phyloP scores from a whole-genome alignment of 208 protist species.

The Crithidia expoeki region DNA sequence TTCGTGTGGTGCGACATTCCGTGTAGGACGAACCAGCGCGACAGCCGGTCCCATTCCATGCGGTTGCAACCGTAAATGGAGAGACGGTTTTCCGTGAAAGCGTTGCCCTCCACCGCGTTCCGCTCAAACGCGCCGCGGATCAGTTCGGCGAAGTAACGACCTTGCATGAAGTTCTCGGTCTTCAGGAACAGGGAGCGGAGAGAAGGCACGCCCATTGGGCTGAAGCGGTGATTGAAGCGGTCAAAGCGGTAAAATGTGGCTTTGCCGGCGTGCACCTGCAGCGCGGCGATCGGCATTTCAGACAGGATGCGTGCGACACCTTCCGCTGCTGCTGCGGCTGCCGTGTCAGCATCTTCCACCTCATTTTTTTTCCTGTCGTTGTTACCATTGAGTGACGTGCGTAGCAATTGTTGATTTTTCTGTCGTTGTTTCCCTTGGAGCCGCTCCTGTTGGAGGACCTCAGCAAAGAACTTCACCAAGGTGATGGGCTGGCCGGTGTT shows the following conservation, averaged over 20 bases:
- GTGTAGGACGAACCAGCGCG: slow-evolving; percentile 86
- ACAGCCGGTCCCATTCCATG: slow-evolving; percentile 76
- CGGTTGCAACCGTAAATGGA: slow-evolving; percentile 78
- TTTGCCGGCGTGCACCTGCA: slow-evolving; percentile 85
- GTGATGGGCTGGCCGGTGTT: slow-evolving; percentile 44
- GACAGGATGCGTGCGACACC: slow-evolving; percentile 32
- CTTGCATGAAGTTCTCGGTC: slow-evolving; percentile 89
- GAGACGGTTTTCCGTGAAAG: slow-evolving; percentile 85
- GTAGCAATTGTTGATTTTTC: background rate
- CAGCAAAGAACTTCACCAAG: slow-evolving; percentile 41
- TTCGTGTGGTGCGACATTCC: slow-evolving; percentile 93
- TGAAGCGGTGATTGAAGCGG: slow-evolving; percentile 89
- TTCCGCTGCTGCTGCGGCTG: slow-evolving; percentile 29
- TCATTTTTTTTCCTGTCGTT: background rate
- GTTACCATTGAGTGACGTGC: background rate
- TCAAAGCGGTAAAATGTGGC: slow-evolving; percentile 90
- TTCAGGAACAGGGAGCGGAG: slow-evolving; percentile 84
- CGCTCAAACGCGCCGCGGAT: slow-evolving; percentile 56
- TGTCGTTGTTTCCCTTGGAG: background rate
- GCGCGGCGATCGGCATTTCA: slow-evolving; percentile 68
- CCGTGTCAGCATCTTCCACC: background rate
- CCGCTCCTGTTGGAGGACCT: slow-evolving; percentile 24
- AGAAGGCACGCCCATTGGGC: slow-evolving; percentile 62
- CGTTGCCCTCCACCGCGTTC: slow-evolving; percentile 56
- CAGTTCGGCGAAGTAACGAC: slow-evolving; percentile 90